Conservation (phyloP, 495 filamentous ascomycete genomes). For the Apiosordaria backusii region DNA sequence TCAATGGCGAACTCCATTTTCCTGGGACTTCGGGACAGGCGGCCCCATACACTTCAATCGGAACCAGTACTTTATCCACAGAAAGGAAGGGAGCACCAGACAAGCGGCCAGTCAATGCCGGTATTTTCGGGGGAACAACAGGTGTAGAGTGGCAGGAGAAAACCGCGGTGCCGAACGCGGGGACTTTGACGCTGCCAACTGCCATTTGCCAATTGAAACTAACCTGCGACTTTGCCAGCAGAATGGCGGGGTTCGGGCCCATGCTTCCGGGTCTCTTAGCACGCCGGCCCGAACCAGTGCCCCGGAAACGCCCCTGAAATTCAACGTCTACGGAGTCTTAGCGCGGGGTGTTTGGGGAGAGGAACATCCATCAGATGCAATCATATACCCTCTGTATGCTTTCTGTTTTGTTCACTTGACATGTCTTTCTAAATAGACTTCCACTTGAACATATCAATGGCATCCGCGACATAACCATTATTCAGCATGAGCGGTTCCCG, state of each 20-base stretch:
- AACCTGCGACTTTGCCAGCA: neutral
- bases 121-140: neutral
- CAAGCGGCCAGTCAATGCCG: neutral
- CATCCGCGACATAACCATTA: too few species aligned
- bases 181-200: neutral
- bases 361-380: too few species aligned
- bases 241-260: neutral
- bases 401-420: too few species aligned
- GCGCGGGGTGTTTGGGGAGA: neutral
- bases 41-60: neutral
- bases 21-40: neutral
- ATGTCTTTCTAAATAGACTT: too few species aligned
- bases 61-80: slow-evolving; percentile 1
- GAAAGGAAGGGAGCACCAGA: neutral
- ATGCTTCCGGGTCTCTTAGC: neutral
- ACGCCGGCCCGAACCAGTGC: neutral
- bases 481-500: too few species aligned
- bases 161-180: slow-evolving; percentile 4
- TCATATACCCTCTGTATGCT: too few species aligned
- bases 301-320: neutral
- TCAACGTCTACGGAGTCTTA: neutral
- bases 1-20: slow-evolving; percentile 9
- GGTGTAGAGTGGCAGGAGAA: slow-evolving; percentile 8
- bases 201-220: slow-evolving; percentile 6
- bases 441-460: too few species aligned